Evolutionary conservation across 176 grass and related monocot genomes (phyloP).

Genomic region (Stipa capillata): DNA sequence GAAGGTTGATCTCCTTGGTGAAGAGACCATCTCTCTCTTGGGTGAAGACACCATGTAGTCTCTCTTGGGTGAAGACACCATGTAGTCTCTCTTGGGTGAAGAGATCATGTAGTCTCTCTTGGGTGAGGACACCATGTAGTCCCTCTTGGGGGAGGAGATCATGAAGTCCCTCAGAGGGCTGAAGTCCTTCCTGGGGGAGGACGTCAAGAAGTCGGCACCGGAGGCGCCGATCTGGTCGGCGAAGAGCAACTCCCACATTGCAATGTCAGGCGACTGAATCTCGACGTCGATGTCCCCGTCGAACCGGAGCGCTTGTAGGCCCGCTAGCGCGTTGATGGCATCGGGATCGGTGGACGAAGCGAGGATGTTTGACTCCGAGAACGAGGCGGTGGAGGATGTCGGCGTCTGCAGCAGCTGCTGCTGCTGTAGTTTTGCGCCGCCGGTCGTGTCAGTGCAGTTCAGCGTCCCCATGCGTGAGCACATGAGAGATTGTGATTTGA

Average conservation of each 20-base stretch:
- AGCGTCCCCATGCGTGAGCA: slow-evolving; percentile 38
- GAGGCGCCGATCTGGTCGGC: slow-evolving; percentile 42
- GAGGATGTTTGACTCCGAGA: slow-evolving; percentile 54
- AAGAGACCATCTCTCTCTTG: slow-evolving; percentile 26
- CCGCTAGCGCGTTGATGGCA: slow-evolving; percentile 24
- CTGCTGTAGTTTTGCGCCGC: slow-evolving; percentile 26
- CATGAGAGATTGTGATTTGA: neutral
- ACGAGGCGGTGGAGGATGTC: slow-evolving; percentile 37
- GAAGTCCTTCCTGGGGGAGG: slow-evolving; percentile 46
- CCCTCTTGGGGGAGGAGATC: slow-evolving; percentile 46
- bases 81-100: slow-evolving; percentile 43
- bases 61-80: slow-evolving; percentile 37
- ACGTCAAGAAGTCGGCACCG: slow-evolving; percentile 43
- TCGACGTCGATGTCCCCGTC: slow-evolving; percentile 39
- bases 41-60: slow-evolving; percentile 57
- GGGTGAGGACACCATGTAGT: slow-evolving; percentile 47
- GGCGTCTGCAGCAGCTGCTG: slow-evolving; percentile 4
- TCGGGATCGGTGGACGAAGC: slow-evolving; percentile 21
- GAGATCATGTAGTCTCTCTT: slow-evolving; percentile 51
- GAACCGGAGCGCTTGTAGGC: slow-evolving; percentile 41
- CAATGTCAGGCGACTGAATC: slow-evolving; percentile 53
- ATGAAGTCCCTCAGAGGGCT: slow-evolving; percentile 43
- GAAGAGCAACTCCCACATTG: slow-evolving; percentile 57
- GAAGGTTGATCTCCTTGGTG: slow-evolving; percentile 37
- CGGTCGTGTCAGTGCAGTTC: slow-evolving; percentile 2